Evolutionary conservation across 1,139 yeast species (phyloP), one percentile per base, ranked within the genome.

Genomic region (Maudiozyma humilis): DNA sequence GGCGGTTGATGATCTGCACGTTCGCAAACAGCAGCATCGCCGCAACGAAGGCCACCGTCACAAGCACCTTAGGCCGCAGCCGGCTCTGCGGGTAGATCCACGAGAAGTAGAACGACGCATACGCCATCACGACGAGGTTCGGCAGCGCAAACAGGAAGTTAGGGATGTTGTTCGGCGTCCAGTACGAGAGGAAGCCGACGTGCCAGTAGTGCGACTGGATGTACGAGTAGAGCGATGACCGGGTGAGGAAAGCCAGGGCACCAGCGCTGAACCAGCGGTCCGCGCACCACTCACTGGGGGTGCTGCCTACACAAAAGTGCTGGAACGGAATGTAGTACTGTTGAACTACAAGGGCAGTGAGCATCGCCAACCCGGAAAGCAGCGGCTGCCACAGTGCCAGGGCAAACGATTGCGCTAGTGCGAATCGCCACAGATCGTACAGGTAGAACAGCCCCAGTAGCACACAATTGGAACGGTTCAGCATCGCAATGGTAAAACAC

Each of bases 171-270:
- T 78, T 79, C 0, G 70, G 52, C 0, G 93, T 81, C 93, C 96
- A 91, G 62, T 91, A 91, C 39, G 66, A 69, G 42, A 91, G 64
- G 45, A 89, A 78, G 0, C 98, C 98, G 39, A 71, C 73, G 53
- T 78, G 75, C 98, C 98, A 91, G 62, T 91, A 89, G 51, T 79
- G 72, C 2, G 66, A 49, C 63, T 91, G 98, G 6, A 94, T 85
- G 60, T 72, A 86, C n/a, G 75, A 64, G 56, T 82, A 81, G 32
- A 91, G 69, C 30, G 84, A 73, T 3, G 88, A 33, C 32, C 43
- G 52, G 1, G 64, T 54, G 4, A 60, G 23, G 12, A 57, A 51
- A n/a, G n/a, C n/a, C n/a, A n/a, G n/a, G n/a, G n/a, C n/a, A n/a
- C n/a, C n/a, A n/a, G n/a, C n/a, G n/a, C n/a, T n/a, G n/a, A n/a